phyloP scores from a whole-genome alignment of 331 rosid genomes.

The Arachis monticola region DNA sequence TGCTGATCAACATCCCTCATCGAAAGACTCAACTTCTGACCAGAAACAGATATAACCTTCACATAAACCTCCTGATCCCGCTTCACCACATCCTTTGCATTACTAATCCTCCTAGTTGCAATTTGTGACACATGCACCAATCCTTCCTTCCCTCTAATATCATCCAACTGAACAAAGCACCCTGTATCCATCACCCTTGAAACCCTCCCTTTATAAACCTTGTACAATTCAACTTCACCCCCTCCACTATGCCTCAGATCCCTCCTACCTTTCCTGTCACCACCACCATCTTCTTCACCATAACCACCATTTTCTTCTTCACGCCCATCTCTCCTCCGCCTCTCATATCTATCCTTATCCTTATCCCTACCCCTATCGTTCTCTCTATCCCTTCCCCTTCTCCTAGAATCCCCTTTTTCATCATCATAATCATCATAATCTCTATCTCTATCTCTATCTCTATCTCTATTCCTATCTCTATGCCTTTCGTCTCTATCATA shows the following conservation, averaged over 20 bases:
- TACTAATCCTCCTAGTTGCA: slow-evolving; percentile 63
- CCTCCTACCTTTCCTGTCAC: slow-evolving; percentile 30
- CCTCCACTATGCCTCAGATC: slow-evolving; percentile 44
- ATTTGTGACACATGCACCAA: slow-evolving; percentile 91
- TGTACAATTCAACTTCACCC: slow-evolving; percentile 68
- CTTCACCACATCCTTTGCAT: slow-evolving; percentile 85
- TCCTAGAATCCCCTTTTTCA: slow-evolving; percentile 45
- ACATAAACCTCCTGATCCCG: slow-evolving; percentile 86
- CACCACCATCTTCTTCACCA: slow-evolving; percentile 42
- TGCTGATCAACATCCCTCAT: slow-evolving; percentile 93
- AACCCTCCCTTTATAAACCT: slow-evolving; percentile 80
- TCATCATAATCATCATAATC: slow-evolving; percentile 40
- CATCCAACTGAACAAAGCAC: slow-evolving; percentile 81
- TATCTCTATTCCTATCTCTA: slow-evolving; percentile 39
- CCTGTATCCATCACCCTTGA: slow-evolving; percentile 85
- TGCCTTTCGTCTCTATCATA: slow-evolving; percentile 39
- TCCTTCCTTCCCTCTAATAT: slow-evolving; percentile 80
- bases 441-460: slow-evolving; percentile 40
- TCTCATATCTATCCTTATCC: slow-evolving; percentile 48
- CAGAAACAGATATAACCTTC: slow-evolving; percentile 73
- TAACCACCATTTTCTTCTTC: slow-evolving; percentile 52
- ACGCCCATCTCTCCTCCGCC: slow-evolving; percentile 48
- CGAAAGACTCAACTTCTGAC: slow-evolving; percentile 81
- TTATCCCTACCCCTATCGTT: slow-evolving; percentile 37
- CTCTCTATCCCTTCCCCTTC: slow-evolving; percentile 55